A percentile compares a stretch with the other conserved stretches of the same genome.
Conservation (phyloP, 2,329 filamentous ascomycete species). For the Aspergillus novofumigatus region DNA sequence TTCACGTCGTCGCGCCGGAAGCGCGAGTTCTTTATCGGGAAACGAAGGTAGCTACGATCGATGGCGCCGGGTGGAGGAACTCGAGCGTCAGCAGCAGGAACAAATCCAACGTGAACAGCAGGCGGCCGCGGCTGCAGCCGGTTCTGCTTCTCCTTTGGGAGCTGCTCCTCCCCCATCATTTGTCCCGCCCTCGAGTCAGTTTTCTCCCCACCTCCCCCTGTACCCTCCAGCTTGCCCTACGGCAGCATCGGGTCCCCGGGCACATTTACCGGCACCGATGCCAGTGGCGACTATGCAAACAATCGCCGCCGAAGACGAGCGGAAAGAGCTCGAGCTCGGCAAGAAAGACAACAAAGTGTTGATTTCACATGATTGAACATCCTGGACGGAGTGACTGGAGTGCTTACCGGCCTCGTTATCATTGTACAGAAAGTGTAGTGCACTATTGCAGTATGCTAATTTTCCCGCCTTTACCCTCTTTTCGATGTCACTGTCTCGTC, state of each 20-base stretch:
- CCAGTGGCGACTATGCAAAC: constrained; percentile 49
- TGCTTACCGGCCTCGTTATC: not conserved
- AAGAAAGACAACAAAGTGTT: constrained; percentile 45
- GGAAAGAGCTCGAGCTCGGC: constrained; percentile 45
- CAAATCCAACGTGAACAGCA: constrained; percentile 38
- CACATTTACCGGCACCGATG: constrained; percentile 46
- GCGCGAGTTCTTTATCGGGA: constrained; percentile 39
- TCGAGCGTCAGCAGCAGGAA: constrained; percentile 46
- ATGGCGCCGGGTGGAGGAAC: constrained; percentile 47
- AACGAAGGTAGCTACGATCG: constrained; percentile 38
- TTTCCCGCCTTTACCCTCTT: not conserved
- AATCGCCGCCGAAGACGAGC: constrained; percentile 52
- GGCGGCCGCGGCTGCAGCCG: constrained; percentile 24
- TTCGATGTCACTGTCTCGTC: not conserved
- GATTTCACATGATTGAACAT: constrained; percentile 43
- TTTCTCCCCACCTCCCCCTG: constrained; percentile 34
- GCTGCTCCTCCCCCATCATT: constrained; percentile 22
- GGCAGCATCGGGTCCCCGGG: constrained; percentile 40
- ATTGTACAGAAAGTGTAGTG: not conserved
- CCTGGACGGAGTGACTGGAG: not conserved
- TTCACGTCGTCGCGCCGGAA: constrained; percentile 39
- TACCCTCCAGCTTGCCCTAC: constrained; percentile 38
- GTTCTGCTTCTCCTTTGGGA: constrained; percentile 21
- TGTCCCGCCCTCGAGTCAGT: constrained; percentile 22
- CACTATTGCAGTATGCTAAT: not conserved